Evolutionary conservation across 352 stramenopile genomes (phyloP).

Genomic region (Plasmopara muralis): DNA sequence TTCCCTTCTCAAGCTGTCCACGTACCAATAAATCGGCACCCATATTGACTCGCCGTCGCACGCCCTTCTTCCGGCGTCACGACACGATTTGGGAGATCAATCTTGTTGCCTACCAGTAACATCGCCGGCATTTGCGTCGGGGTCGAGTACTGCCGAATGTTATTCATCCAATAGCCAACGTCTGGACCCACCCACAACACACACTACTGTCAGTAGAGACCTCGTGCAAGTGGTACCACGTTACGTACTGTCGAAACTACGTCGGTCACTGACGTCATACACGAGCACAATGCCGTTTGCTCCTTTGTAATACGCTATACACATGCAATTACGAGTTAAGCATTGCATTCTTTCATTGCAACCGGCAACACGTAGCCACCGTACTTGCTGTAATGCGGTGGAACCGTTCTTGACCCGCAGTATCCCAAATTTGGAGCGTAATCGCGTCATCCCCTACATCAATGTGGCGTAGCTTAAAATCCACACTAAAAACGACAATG

Average conservation of each 20-base stretch:
- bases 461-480: slow-evolving; percentile 91
- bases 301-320: slow-evolving; percentile 89
- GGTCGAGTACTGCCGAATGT: slow-evolving; percentile 87
- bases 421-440: slow-evolving; percentile 93
- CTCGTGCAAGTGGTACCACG: not conserved
- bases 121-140: slow-evolving; percentile 68
- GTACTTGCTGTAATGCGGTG: slow-evolving; percentile 90
- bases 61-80: slow-evolving; percentile 74
- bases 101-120: slow-evolving; percentile 90
- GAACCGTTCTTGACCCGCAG: slow-evolving; percentile 90
- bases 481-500: slow-evolving; percentile 48
- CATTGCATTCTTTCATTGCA: not conserved
- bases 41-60: slow-evolving; percentile 75
- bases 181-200: slow-evolving; percentile 33
- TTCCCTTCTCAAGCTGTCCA: too few relatives aligned
- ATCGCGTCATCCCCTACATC: slow-evolving; percentile 77
- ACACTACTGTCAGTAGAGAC: too few relatives aligned
- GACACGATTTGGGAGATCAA: slow-evolving; percentile 83
- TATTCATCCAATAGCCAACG: slow-evolving; percentile 95
- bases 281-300: slow-evolving; percentile 92
- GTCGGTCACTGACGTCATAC: slow-evolving; percentile 89
- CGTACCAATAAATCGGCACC: slow-evolving; percentile 82
- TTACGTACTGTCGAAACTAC: slow-evolving; percentile 88
- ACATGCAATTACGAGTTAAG: not conserved
- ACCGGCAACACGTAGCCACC: slow-evolving; percentile 12